Evolutionary conservation across 2,329 filamentous ascomycete species (phyloP).

Genomic region (Aspergillus clavatus): DNA sequence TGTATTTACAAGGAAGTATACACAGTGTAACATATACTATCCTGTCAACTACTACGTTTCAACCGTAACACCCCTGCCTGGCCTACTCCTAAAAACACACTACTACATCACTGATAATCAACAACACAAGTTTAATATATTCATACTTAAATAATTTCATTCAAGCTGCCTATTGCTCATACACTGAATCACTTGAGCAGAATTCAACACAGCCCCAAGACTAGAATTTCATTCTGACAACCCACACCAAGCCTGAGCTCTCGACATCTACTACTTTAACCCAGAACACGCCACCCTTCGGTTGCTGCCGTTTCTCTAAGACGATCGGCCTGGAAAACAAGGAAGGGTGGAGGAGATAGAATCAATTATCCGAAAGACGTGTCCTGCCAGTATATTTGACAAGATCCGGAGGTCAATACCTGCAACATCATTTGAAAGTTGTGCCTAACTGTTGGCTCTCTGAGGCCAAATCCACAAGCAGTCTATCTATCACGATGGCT

Average conservation of each 20-base stretch:
- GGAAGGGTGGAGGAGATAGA: background rate
- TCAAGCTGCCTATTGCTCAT: no score
- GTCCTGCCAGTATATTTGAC: background rate
- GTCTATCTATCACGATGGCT: constrained; percentile 59
- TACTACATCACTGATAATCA: no score
- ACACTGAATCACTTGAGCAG: no score
- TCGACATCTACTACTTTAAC: background rate
- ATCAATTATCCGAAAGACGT: background rate
- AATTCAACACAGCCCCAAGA: no score
- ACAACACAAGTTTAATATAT: no score
- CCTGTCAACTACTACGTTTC: no score
- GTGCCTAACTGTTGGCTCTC: background rate
- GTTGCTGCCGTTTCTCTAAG: constrained; percentile 13
- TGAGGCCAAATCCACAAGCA: constrained; percentile 5
- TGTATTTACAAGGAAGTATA: no score
- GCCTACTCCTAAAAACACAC: no score
- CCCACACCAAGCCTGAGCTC: background rate
- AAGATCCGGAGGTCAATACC: background rate
- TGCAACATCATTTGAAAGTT: background rate
- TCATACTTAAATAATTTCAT: no score
- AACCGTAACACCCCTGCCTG: no score
- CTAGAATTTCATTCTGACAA: no score
- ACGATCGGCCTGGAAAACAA: constrained; percentile 1
- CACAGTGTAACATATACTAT: no score
- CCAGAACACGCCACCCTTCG: constrained; percentile 9